Evolutionary conservation across 352 stramenopile genomes (phyloP).

Genomic region (Pythium brassicae): DNA sequence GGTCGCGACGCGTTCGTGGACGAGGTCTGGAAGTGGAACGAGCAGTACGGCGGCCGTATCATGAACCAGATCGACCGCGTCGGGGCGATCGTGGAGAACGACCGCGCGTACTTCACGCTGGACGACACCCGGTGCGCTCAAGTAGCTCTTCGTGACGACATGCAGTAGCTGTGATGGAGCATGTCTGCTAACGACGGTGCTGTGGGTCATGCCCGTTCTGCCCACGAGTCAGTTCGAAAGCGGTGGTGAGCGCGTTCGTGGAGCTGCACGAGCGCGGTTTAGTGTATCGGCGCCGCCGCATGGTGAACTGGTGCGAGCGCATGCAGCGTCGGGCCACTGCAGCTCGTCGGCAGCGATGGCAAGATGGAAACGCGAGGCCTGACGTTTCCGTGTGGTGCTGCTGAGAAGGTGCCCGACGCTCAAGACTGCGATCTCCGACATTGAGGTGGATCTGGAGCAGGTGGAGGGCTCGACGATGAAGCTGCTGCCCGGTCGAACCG

Average conservation of each 20-base stretch:
- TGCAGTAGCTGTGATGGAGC: neutral
- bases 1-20: slow-evolving; percentile 96
- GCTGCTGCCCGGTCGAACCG: slow-evolving; percentile 61
- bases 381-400: neutral
- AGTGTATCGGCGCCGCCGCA: slow-evolving; percentile 93
- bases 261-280: slow-evolving; percentile 96
- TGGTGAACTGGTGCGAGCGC: slow-evolving; percentile 98
- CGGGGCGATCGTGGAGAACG: slow-evolving; percentile 95
- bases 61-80: slow-evolving; percentile 93
- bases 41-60: slow-evolving; percentile 96
- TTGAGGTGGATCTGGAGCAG: slow-evolving; percentile 98
- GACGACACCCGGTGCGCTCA: slow-evolving; percentile 90
- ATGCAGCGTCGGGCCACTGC: too few species aligned
- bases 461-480: slow-evolving; percentile 88
- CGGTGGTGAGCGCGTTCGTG: slow-evolving; percentile 67
- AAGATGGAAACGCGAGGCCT: neutral
- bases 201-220: too few species aligned
- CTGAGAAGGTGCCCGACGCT: slow-evolving; percentile 80
- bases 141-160: neutral
- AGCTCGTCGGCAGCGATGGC: neutral
- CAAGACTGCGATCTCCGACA: slow-evolving; percentile 94
- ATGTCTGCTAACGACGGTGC: too few species aligned
- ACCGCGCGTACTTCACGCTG: slow-evolving; percentile 97
- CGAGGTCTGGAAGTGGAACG: slow-evolving; percentile 98
- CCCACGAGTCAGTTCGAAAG: slow-evolving; percentile 25